Percentiles rank a stretch among this genome's conserved stretches.
phyloP scores from a whole-genome alignment of 73 alveolate species.

The Paramecium sexaurelia region DNA sequence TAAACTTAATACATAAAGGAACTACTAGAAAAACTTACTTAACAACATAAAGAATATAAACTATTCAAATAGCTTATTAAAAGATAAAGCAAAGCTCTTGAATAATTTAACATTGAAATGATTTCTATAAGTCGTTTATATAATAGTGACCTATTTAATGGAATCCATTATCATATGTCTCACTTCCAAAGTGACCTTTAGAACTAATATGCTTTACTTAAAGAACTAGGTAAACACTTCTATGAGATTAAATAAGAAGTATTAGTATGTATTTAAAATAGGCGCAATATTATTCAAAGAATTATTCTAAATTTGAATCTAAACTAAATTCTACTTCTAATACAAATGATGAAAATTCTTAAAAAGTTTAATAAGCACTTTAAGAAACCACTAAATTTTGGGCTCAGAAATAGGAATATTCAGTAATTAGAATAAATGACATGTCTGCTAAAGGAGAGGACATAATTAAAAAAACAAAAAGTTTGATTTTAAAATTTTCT shows the following conservation, averaged over 20 bases:
- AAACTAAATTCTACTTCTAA: neutral
- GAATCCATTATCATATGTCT: neutral
- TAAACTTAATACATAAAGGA: neutral
- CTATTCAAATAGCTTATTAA: slow-evolving; percentile 3
- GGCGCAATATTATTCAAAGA: neutral
- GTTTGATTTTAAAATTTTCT: neutral
- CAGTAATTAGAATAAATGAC: neutral
- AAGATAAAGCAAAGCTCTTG: neutral
- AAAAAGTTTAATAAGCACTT: neutral
- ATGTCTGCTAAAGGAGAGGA: neutral
- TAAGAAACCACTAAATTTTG: neutral
- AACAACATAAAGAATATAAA: neutral
- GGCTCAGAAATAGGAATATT: neutral
- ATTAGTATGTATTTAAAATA: neutral
- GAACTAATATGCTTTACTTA: neutral
- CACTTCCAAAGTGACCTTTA: neutral
- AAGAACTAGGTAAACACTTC: neutral
- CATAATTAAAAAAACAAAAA: neutral
- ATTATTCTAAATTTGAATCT: neutral
- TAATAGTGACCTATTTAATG: neutral
- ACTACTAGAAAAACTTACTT: neutral
- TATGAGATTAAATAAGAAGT: slow-evolving; percentile 17
- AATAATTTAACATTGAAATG: neutral
- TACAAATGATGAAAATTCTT: neutral
- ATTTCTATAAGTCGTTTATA: neutral